phyloP scores from a whole-genome alignment of 2,329 filamentous ascomycete genomes.

The Rachicladosporium sp. region DNA sequence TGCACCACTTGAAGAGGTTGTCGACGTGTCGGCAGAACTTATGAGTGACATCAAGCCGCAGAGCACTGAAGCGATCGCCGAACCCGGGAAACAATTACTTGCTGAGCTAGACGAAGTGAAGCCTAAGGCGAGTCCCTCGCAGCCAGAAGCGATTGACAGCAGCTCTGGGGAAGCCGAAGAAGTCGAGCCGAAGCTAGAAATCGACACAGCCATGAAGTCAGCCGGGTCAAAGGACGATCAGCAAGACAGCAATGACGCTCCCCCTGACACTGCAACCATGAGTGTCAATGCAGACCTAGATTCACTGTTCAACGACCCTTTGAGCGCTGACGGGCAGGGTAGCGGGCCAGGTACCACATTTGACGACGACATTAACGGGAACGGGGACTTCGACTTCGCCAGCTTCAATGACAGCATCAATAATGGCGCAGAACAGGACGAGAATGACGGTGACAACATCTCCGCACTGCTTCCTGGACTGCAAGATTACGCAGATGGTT shows the following conservation, averaged over 20 bases:
- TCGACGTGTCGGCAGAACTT: not conserved
- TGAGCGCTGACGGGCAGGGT: conserved; percentile 8
- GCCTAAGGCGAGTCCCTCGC: not conserved
- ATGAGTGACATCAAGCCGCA: conserved; percentile 1
- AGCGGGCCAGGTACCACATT: conserved; percentile 4
- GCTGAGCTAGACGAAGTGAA: conserved; percentile 4
- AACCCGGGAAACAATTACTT: too few species aligned
- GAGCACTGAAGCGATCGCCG: too few species aligned
- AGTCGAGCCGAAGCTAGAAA: conserved; percentile 1
- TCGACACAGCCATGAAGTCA: conserved; percentile 5
- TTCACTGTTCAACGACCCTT: conserved; percentile 22
- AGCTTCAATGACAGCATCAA: conserved; percentile 18
- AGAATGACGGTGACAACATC: conserved; percentile 20
- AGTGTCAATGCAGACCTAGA: conserved; percentile 22
- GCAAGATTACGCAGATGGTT: conserved; percentile 28
- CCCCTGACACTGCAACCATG: conserved; percentile 14
- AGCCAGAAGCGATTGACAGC: not conserved
- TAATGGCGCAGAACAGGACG: conserved; percentile 10
- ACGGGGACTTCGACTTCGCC: conserved; percentile 23
- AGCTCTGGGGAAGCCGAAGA: not conserved
- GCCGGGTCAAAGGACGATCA: conserved; percentile 5
- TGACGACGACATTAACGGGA: conserved; percentile 5
- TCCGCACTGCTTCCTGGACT: conserved; percentile 28
- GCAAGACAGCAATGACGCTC: conserved; percentile 10
- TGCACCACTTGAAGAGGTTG: too few species aligned